Evolutionary conservation across 2,329 filamentous ascomycete genomes (phyloP).

Genomic region (Verticillium longisporum): DNA sequence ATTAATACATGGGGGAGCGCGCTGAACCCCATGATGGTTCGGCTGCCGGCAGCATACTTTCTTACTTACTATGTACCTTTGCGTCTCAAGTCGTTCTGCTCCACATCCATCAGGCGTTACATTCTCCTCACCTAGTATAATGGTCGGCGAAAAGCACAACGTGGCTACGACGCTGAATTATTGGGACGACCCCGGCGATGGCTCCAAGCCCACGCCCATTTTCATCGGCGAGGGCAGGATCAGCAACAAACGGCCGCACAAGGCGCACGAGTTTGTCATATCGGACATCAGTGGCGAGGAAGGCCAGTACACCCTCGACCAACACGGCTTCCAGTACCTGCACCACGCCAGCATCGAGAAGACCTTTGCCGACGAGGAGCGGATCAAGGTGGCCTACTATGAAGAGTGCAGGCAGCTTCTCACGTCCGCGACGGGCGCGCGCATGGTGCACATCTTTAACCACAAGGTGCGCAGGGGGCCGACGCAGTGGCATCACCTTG

Average conservation of each 20-base stretch:
- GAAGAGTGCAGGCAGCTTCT: slow-evolving; percentile 62
- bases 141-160: slow-evolving; percentile 14
- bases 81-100: too few relatives aligned
- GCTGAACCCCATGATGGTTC: too few relatives aligned
- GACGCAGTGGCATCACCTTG: slow-evolving; percentile 58
- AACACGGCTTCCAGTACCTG: slow-evolving; percentile 32
- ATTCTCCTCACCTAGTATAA: neutral
- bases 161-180: slow-evolving; percentile 23
- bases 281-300: slow-evolving; percentile 32
- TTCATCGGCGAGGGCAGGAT: slow-evolving; percentile 13
- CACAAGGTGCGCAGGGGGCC: slow-evolving; percentile 58
- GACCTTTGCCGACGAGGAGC: slow-evolving; percentile 44
- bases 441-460: slow-evolving; percentile 61
- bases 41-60: too few relatives aligned
- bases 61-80: too few relatives aligned
- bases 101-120: too few relatives aligned
- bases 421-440: slow-evolving; percentile 55
- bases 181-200: slow-evolving; percentile 5
- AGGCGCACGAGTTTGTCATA: slow-evolving; percentile 35
- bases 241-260: slow-evolving; percentile 22
- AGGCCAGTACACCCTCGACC: slow-evolving; percentile 30
- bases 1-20: too few relatives aligned
- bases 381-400: slow-evolving; percentile 61
- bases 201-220: slow-evolving; percentile 1
- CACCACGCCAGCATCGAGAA: slow-evolving; percentile 21